Base-by-base conservation (phyloP, 2,329 filamentous ascomycete genomes). In the Aspergillus piperis region DNA sequence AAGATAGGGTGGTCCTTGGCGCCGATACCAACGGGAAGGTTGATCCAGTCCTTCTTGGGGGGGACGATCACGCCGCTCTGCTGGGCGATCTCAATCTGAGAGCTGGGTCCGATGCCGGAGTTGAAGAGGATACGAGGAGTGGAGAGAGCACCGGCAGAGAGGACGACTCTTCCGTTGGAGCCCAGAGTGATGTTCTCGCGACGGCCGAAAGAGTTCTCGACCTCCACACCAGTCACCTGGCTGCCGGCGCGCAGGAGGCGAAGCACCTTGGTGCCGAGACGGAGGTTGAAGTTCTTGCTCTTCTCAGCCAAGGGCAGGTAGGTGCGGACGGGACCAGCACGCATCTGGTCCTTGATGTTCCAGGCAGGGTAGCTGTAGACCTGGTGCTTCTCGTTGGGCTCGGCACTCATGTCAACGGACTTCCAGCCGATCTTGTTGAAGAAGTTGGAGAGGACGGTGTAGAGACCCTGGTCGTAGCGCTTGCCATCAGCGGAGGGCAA, bases 101-200 rank as follows among this genome's bases (percentile, higher is more conserved):
- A 77, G 54, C 75, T 73, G 21, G 87, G 87, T 4, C 88, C 89
- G 64, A 90, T 91, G 65, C 89, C 52, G 27, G 60, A 67, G 64
- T 88, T 82, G 75, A 90, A 81, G 2, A 91, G 81, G 51, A 92
- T 78, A 75, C 89, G 89, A 13, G 88, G 81, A 2, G 87, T 87
- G n/a, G 87, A 87, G 63, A 91, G 90, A 1, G 88, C 79, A 51
- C 89, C 89, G 1, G 87, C 85, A 17, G 89, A 84, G 32, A 91
- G 77, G 65, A 91, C 84, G 48, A 91, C 88, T 54, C 87, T 84
- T 8, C 89, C 89, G 11, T 82, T 74, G 4, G 80, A 68, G 21
- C 86, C 86, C 25, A 55, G 25, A 6, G 85, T 86, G 64, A 90
- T 80, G 8, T 82, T 83, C 69, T 90, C 85, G n/a, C 90, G 81